Conservation (phyloP, 1,139 yeast genomes). For the Saccharomyces pastorianus region DNA sequence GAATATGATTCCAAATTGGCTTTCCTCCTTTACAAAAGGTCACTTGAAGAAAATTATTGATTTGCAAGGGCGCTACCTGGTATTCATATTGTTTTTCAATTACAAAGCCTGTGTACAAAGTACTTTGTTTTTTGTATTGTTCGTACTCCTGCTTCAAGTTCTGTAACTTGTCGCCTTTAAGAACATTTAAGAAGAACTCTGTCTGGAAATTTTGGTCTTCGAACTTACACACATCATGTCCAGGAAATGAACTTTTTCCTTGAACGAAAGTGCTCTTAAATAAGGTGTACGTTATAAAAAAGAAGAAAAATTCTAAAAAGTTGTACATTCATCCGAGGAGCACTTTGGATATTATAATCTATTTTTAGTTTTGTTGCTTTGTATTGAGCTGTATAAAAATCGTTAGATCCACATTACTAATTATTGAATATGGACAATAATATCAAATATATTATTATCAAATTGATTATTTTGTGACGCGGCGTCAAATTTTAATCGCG, state of each 20-base stretch:
- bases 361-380: not conserved
- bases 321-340: not conserved
- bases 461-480: not conserved
- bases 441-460: not conserved
- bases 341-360: not conserved
- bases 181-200: not conserved
- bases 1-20: constrained; percentile 41
- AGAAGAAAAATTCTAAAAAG: not conserved
- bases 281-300: not conserved
- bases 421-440: not conserved
- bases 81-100: constrained; percentile 46
- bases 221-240: not conserved
- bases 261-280: not conserved
- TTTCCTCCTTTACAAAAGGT: constrained; percentile 50
- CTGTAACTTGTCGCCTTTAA: not conserved
- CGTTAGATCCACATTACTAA: not conserved
- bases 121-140: not conserved
- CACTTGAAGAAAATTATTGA: constrained; percentile 42
- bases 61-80: constrained; percentile 35
- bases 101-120: constrained; percentile 50
- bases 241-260: not conserved
- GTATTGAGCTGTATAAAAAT: not conserved
- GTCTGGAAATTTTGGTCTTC: not conserved
- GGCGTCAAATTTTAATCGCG: not conserved
- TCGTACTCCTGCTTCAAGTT: not conserved